Evolutionary conservation across 2,329 filamentous ascomycete genomes (phyloP).

Genomic region (Exserohilum turcica): DNA sequence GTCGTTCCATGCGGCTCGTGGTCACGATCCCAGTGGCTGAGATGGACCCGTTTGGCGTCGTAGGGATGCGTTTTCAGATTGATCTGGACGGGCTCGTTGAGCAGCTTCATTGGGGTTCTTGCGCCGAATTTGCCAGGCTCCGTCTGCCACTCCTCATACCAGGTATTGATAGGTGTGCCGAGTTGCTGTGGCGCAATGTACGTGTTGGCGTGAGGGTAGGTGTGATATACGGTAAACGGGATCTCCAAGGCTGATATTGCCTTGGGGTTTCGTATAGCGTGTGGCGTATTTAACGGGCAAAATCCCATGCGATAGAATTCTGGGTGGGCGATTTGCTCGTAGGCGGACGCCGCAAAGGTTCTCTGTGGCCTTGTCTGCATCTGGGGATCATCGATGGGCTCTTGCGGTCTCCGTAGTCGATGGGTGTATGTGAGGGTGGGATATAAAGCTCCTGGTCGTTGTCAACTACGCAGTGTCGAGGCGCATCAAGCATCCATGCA

Average conservation of each 20-base stretch:
- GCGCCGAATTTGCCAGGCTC: constrained; percentile 3
- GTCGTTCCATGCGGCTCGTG: constrained; percentile 9
- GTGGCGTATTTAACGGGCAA: neutral
- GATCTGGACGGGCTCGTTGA: constrained; percentile 7
- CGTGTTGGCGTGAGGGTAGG: neutral
- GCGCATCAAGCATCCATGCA: neutral
- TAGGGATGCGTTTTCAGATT: constrained; percentile 4
- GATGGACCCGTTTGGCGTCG: neutral
- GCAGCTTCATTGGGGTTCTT: constrained; percentile 1
- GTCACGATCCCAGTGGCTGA: constrained; percentile 10
- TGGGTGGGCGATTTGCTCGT: neutral
- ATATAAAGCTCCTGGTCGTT: neutral
- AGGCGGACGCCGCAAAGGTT: neutral
- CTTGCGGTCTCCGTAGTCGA: neutral
- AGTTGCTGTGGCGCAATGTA: neutral
- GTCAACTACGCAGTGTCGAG: neutral
- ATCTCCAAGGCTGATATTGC: neutral
- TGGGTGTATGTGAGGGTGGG: neutral
- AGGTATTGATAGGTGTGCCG: neutral
- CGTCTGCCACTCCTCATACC: constrained; percentile 12
- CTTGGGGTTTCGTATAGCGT: neutral
- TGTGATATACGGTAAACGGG: neutral
- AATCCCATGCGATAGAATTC: neutral
- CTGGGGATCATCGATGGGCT: neutral
- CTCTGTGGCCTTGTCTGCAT: neutral